Percentiles rank a stretch among this genome's conserved stretches.
These are phyloP conservation scores for Gelatoporia subvermispora DNA, from an alignment of 768 basidiomycete species.

Conservation along the genomic window DNA sequence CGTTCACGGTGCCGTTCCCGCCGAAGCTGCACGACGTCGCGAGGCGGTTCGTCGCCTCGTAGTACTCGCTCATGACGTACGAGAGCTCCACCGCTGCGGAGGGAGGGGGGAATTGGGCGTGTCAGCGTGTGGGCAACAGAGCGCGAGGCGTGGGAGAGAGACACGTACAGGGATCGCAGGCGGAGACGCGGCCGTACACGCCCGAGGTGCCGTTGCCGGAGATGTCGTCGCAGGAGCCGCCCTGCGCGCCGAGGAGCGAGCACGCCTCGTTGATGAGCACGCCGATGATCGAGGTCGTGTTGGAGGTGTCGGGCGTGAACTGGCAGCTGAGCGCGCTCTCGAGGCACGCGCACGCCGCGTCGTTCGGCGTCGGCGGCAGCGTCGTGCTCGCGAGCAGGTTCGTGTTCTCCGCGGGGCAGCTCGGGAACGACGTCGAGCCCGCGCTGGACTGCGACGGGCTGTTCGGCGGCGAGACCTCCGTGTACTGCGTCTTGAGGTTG, in stretches of 20 bases:
- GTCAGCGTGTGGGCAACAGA: neutral
- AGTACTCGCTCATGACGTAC: conserved; percentile 78
- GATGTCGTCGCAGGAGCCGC: conserved; percentile 64
- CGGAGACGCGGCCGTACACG: conserved; percentile 69
- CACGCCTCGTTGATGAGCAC: conserved; percentile 65
- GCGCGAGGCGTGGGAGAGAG: neutral
- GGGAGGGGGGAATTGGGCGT: neutral
- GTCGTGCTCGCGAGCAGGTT: conserved; percentile 60
- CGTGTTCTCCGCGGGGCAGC: conserved; percentile 62
- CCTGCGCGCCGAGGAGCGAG: conserved; percentile 53
- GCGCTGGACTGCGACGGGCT: conserved; percentile 56
- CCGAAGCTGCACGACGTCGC: conserved; percentile 68
- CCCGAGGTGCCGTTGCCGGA: conserved; percentile 69
- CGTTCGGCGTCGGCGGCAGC: conserved; percentile 82
- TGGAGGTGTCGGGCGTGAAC: conserved; percentile 60
- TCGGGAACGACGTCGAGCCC: conserved; percentile 40
- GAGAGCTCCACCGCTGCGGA: conserved; percentile 68
- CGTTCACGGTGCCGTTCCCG: conserved; percentile 80
- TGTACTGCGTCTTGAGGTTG: conserved; percentile 60
- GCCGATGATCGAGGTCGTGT: conserved; percentile 58
- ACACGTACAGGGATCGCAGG: conserved; percentile 69
- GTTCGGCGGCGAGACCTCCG: conserved; percentile 51
- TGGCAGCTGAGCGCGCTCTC: conserved; percentile 63
- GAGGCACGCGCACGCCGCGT: conserved; percentile 75
- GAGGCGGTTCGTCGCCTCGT: conserved; percentile 55